phyloP scores from a whole-genome alignment of 352 stramenopile genomes.

The Phytophthora tubulina region DNA sequence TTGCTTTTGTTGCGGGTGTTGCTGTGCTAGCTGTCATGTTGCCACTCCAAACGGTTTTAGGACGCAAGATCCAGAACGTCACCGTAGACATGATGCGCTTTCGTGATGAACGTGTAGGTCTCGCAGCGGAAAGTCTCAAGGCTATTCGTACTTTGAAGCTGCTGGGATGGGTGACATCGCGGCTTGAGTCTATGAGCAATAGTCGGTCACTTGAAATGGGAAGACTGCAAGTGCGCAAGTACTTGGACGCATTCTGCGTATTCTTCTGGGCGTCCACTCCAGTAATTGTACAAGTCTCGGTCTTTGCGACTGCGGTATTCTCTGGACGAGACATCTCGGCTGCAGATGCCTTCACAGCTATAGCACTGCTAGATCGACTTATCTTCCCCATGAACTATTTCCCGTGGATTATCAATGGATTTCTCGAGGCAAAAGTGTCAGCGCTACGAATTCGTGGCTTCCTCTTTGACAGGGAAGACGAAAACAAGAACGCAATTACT shows the following conservation, averaged over 20 bases:
- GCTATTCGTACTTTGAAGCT: constrained; percentile 86
- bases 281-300: constrained; percentile 86
- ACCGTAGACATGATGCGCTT: constrained; percentile 79
- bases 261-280: constrained; percentile 93
- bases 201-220: constrained; percentile 74
- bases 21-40: constrained; percentile 84
- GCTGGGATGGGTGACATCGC: constrained; percentile 67
- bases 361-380: constrained; percentile 88
- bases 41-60: constrained; percentile 84
- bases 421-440: constrained; percentile 89
- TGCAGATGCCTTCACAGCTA: constrained; percentile 85
- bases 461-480: constrained; percentile 56
- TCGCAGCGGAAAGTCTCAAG: constrained; percentile 72
- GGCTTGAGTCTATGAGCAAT: constrained; percentile 57
- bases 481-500: neutral
- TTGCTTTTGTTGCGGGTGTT: constrained; percentile 86
- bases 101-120: constrained; percentile 82
- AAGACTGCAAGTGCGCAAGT: constrained; percentile 83
- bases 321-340: constrained; percentile 76
- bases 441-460: constrained; percentile 78
- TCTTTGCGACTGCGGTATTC: constrained; percentile 84
- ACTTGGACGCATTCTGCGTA: constrained; percentile 90
- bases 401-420: constrained; percentile 92
- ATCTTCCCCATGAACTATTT: constrained; percentile 95
- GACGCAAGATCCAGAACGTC: constrained; percentile 78